Evolutionary conservation across 2,329 filamentous ascomycete species (phyloP).

Genomic region (Penicillium expansum): DNA sequence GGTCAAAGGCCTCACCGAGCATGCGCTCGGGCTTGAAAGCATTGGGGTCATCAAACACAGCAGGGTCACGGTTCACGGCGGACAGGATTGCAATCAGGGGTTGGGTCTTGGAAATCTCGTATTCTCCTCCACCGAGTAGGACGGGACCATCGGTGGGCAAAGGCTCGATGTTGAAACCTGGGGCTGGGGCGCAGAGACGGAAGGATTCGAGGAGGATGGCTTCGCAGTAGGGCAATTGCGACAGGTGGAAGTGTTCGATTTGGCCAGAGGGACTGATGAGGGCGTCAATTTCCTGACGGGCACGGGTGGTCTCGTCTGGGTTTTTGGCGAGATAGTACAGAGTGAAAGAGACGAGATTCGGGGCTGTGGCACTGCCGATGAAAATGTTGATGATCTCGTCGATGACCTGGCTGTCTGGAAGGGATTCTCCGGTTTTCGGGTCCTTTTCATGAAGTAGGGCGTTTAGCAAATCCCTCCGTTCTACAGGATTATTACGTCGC

Average conservation of each 20-base stretch:
- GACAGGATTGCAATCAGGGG: constrained; percentile 52
- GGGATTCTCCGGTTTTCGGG: constrained; percentile 57
- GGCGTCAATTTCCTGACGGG: constrained; percentile 65
- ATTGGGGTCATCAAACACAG: constrained; percentile 62
- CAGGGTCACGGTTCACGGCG: constrained; percentile 62
- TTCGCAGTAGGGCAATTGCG: constrained; percentile 57
- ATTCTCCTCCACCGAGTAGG: constrained; percentile 59
- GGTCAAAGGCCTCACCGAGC: constrained; percentile 66
- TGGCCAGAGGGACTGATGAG: constrained; percentile 22
- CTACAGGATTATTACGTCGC: constrained; percentile 53
- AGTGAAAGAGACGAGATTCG: constrained; percentile 63
- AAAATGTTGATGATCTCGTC: constrained; percentile 69
- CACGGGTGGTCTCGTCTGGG: constrained; percentile 58
- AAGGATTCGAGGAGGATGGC: constrained; percentile 64
- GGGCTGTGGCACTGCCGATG: constrained; percentile 66
- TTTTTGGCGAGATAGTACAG: constrained; percentile 65
- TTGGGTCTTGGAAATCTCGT: constrained; percentile 56
- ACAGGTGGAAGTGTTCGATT: constrained; percentile 12
- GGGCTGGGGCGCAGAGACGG: constrained; percentile 59
- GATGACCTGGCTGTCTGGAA: constrained; percentile 60
- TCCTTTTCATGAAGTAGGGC: constrained; percentile 60
- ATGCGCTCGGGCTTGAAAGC: constrained; percentile 70
- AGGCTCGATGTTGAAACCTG: constrained; percentile 54
- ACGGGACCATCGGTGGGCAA: constrained; percentile 49
- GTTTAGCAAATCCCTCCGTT: constrained; percentile 61